Evolutionary conservation across 2,329 filamentous ascomycete species (phyloP).

Genomic region (Cercospora zeae-maydis): DNA sequence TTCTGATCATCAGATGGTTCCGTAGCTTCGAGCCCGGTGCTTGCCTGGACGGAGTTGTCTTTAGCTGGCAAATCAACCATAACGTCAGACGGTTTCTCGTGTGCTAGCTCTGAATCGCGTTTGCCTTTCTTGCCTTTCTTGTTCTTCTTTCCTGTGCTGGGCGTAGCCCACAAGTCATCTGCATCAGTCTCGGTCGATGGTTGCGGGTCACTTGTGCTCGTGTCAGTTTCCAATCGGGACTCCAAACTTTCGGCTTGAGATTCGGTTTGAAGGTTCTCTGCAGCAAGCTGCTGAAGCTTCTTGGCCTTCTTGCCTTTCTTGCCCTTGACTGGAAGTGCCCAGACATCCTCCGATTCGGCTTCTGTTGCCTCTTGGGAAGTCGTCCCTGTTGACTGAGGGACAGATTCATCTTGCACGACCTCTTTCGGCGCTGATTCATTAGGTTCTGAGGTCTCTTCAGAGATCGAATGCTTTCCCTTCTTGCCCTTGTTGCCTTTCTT

Average conservation of each 20-base stretch:
- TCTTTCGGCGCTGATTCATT: background rate
- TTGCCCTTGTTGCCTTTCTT: conserved; percentile 33
- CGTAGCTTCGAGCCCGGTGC: background rate
- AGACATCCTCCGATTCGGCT: conserved; percentile 6
- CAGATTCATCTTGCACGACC: background rate
- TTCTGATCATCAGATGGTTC: background rate
- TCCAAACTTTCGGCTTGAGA: background rate
- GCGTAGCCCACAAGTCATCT: conserved; percentile 6
- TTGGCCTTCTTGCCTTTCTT: conserved; percentile 8
- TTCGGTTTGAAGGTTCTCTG: background rate
- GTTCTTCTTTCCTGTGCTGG: conserved; percentile 28
- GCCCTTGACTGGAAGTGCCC: background rate
- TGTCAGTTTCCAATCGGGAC: background rate
- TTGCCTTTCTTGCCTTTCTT: conserved; percentile 23
- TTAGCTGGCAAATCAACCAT: background rate
- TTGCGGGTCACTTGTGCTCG: background rate
- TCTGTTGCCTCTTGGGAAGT: conserved; percentile 4
- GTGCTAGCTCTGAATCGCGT: conserved; percentile 3
- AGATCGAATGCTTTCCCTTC: conserved; percentile 19
- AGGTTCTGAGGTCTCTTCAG: background rate
- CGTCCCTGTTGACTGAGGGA: conserved; percentile 5
- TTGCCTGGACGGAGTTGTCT: background rate
- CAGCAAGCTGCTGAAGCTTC: conserved; percentile 2
- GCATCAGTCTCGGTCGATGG: background rate
- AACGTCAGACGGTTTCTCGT: background rate